Percentiles rank a stretch among this genome's conserved stretches.
Conservation (phyloP, 129 eudicot species). For the Arctium minus region DNA sequence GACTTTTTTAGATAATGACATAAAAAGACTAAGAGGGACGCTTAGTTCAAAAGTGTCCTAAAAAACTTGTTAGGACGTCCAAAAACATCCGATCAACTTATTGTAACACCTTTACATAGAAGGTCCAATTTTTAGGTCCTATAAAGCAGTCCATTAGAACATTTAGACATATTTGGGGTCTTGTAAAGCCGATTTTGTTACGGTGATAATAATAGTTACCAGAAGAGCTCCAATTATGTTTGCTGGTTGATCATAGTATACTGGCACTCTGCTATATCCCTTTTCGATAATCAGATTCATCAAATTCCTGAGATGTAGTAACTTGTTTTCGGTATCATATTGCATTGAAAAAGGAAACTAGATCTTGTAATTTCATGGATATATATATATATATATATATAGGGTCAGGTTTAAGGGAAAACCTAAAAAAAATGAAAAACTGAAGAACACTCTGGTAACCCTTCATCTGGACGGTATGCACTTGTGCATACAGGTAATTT, state of each 20-base stretch:
- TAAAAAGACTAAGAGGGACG: background rate
- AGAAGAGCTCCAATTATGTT: conserved; percentile 72
- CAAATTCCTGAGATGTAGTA: conserved; percentile 31
- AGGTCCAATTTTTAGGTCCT: no score
- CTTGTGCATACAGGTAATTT: no score
- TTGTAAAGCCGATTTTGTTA: background rate
- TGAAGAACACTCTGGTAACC: no score
- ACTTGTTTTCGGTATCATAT: background rate
- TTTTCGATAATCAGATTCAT: conserved; percentile 64
- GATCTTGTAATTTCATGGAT: background rate
- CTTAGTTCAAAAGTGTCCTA: background rate
- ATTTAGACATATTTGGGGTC: background rate
- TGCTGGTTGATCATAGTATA: conserved; percentile 71
- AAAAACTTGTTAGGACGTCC: no score
- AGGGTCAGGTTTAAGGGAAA: background rate
- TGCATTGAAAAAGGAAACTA: background rate
- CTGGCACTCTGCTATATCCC: conserved; percentile 87
- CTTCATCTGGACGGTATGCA: no score
- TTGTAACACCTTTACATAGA: background rate
- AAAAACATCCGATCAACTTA: background rate
- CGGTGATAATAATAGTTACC: conserved; percentile 31
- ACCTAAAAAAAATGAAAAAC: no score
- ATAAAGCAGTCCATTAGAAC: background rate
- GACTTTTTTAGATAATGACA: background rate
- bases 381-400: background rate